phyloP scores from a whole-genome alignment of 2,329 filamentous ascomycete genomes.

The Harringtonia aguacate region DNA sequence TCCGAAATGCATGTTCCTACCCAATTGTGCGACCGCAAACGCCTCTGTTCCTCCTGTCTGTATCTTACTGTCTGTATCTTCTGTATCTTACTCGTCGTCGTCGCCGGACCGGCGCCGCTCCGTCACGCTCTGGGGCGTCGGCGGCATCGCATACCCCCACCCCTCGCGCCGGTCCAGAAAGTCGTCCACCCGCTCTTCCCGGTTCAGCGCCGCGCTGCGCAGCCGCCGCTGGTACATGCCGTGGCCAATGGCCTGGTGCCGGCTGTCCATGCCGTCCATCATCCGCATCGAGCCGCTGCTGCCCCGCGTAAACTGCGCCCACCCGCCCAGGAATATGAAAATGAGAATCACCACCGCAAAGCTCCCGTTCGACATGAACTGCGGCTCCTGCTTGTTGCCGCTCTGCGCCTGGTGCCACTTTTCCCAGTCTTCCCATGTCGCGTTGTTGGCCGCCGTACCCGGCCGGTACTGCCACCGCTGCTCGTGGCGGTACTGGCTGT shows the following conservation, averaged over 20 bases:
- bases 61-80: too few relatives aligned
- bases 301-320: constrained; percentile 62
- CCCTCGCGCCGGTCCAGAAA: constrained; percentile 66
- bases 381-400: constrained; percentile 37
- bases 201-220: constrained; percentile 38
- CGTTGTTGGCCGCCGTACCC: constrained; percentile 53
- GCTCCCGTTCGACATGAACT: constrained; percentile 67
- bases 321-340: constrained; percentile 57
- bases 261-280: constrained; percentile 55
- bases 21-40: too few relatives aligned
- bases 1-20: too few relatives aligned
- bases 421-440: constrained; percentile 98
- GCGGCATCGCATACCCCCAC: constrained; percentile 16
- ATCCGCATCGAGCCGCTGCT: constrained; percentile 50
- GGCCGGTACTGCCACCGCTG: constrained; percentile 36
- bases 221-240: constrained; percentile 42
- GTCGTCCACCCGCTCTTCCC: constrained; percentile 59
- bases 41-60: too few relatives aligned
- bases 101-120: too few relatives aligned
- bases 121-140: too few relatives aligned
- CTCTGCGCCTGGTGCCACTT: constrained; percentile 54
- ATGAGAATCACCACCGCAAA: constrained; percentile 66
- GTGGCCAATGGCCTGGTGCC: constrained; percentile 55
- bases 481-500: constrained; percentile 28
- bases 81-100: too few relatives aligned